Evolutionary conservation across 805 yeast genomes (phyloP).

Genomic region (Wickerhamiella occidentalis): DNA sequence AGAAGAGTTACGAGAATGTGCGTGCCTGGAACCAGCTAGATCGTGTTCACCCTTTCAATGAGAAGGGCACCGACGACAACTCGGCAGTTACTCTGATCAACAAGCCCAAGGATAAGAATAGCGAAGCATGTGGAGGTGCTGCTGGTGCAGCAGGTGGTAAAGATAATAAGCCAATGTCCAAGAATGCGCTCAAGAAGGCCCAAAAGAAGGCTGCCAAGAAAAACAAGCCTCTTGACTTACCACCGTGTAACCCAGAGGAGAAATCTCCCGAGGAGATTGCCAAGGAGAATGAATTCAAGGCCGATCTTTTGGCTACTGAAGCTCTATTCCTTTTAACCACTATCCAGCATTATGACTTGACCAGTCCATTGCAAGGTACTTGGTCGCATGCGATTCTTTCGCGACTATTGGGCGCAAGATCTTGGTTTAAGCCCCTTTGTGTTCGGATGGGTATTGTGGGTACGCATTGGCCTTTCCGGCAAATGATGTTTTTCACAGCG

Average conservation of each 20-base stretch:
- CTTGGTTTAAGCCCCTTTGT: slow-evolving; percentile 27
- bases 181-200: slow-evolving; percentile 26
- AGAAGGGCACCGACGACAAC: neutral
- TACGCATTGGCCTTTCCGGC: slow-evolving; percentile 37
- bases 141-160: neutral
- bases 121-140: no score
- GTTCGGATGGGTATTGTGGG: slow-evolving; percentile 34
- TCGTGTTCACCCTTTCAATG: slow-evolving; percentile 18
- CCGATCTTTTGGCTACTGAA: slow-evolving; percentile 31
- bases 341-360: slow-evolving; percentile 31
- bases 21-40: slow-evolving; percentile 28
- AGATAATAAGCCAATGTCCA: slow-evolving; percentile 18
- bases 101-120: neutral
- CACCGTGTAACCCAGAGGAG: slow-evolving; percentile 16
- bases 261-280: slow-evolving; percentile 22
- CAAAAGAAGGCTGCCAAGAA: slow-evolving; percentile 21
- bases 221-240: slow-evolving; percentile 13
- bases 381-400: slow-evolving; percentile 22
- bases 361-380: slow-evolving; percentile 27
- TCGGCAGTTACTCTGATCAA: neutral
- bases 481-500: slow-evolving; percentile 32
- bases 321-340: slow-evolving; percentile 32
- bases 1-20: slow-evolving; percentile 22
- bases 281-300: slow-evolving; percentile 26
- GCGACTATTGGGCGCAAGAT: slow-evolving; percentile 26